Base-by-base conservation (phyloP, 768 basidiomycete species). In the Leccinum pellstonianum region DNA sequence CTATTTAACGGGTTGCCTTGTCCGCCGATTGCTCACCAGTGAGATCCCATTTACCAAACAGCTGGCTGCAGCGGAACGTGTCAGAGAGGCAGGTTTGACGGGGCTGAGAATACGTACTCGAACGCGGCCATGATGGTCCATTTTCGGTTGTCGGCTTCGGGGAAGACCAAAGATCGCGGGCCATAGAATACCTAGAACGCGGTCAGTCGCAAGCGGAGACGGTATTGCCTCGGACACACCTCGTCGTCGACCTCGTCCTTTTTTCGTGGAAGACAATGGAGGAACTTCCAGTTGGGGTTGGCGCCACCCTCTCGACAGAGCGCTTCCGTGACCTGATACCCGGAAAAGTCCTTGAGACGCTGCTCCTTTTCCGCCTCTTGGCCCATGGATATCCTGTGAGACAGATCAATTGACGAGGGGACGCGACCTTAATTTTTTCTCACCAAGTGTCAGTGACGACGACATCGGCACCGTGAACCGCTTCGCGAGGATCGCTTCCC, bases 381-480 rank as follows among this genome's bases (percentile, higher is more conserved):
- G 17, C 97, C 97, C 97, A 99, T 98, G 2, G 96, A 98, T 63
- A 98, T 94, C 95, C 93, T 95, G 67, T 14, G 27, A 11, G 17
- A 53, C 23, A 17, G 15, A 17, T 21, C 43, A 53, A 8, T 25
- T 5, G 15, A 52, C 23, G 52, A 29, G 7, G 27, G 7, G 11
- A 19, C 12, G 29, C 4, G 25, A 3, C 5, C 1, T 25, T 12
- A 17, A 10, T 25, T 23, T 17, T 47, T 50, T 71, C 81, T 58
- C 60, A 93, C 94, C 96, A 99, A 4, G 97, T 99, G 73, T 99
- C 97, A 2, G 97, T 99, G 11, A 97, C 84, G 51, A 98, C 91
- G n/a, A 98, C 85, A 68, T 98, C 93, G 7, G 97, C 97, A 48
- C 86, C 88, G 4, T 86, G 73, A 7, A 98, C 91, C 0, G 97